Percentiles rank a stretch among this genome's conserved stretches.
Evolutionary conservation across 2,329 filamentous ascomycete genomes (phyloP).

Genomic region (Sarocladium strictum): DNA sequence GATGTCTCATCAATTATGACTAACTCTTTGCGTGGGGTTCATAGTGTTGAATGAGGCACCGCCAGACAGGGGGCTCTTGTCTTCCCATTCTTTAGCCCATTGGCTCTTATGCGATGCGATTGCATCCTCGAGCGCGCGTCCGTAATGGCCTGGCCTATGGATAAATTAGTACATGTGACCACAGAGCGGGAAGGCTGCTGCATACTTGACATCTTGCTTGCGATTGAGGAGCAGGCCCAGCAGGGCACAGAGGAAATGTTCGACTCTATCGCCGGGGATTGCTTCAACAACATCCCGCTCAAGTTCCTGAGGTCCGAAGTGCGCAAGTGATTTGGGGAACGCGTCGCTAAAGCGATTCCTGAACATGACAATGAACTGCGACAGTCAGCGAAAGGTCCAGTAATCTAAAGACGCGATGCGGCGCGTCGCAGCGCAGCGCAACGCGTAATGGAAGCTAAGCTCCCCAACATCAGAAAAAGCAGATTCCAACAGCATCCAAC

Average conservation of each 20-base stretch:
- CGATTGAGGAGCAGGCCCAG: conserved; percentile 85
- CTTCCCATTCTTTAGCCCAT: conserved; percentile 82
- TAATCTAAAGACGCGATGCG: conserved; percentile 11
- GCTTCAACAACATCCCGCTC: conserved; percentile 77
- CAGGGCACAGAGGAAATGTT: conserved; percentile 83
- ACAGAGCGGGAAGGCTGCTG: conserved; percentile 8
- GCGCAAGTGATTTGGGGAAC: conserved; percentile 79
- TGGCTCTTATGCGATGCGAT: conserved; percentile 77
- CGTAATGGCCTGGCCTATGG: conserved; percentile 85
- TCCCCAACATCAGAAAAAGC: conserved; percentile 13
- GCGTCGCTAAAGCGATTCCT: conserved; percentile 85
- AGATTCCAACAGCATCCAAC: conserved; percentile 32
- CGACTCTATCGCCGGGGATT: conserved; percentile 75
- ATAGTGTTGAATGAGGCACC: conserved; percentile 77
- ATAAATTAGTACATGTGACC: too few relatives aligned
- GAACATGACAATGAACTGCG: conserved; percentile 96
- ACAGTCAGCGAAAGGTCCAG: conserved; percentile 23
- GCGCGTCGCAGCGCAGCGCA: conserved; percentile 30
- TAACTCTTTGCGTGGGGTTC: conserved; percentile 74
- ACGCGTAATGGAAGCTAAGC: conserved; percentile 9
- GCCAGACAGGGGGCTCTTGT: conserved; percentile 75
- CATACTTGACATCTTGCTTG: conserved; percentile 98
- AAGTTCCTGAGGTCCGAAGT: conserved; percentile 92
- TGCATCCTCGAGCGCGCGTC: conserved; percentile 88
- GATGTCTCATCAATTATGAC: conserved; percentile 24